A percentile compares a stretch with the other conserved stretches of the same genome.
phyloP scores from a whole-genome alignment of 768 basidiomycete species.

The Mycena maculata region DNA sequence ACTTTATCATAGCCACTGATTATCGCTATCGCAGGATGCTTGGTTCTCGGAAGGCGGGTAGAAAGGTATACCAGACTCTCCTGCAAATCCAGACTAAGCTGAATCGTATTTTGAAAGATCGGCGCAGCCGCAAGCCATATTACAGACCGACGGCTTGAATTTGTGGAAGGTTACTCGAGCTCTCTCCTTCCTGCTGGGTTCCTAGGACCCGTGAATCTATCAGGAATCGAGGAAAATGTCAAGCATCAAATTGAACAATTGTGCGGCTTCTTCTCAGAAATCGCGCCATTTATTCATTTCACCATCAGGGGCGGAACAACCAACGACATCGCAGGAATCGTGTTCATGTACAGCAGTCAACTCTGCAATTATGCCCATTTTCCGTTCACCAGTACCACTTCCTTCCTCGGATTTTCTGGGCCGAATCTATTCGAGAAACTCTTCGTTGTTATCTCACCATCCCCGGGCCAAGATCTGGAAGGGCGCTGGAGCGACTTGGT shows the following conservation, averaged over 20 bases:
- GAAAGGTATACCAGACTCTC: conserved; percentile 3
- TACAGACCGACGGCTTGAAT: background rate
- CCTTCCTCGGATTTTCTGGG: conserved; percentile 7
- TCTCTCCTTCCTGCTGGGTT: conserved; percentile 8
- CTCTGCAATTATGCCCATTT: background rate
- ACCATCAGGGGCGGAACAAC: background rate
- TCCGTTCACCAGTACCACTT: conserved; percentile 5
- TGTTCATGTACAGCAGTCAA: conserved; percentile 7
- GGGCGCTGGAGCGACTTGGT: conserved; percentile 11
- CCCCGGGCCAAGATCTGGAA: background rate
- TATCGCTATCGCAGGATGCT: conserved; percentile 2
- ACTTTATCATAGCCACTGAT: background rate
- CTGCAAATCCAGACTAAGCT: background rate
- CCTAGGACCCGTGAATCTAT: background rate
- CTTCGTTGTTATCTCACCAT: background rate
- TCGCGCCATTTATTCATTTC: conserved; percentile 9
- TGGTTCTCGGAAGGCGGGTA: conserved; percentile 20
- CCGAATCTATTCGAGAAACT: conserved; percentile 13
- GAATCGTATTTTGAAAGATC: conserved; percentile 11
- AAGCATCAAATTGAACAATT: conserved; percentile 14
- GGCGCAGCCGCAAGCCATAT: conserved; percentile 6
- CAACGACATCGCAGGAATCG: conserved; percentile 9
- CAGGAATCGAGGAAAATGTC: conserved; percentile 8
- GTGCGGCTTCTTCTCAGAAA: conserved; percentile 10
- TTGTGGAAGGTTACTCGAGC: conserved; percentile 12